A percentile compares a stretch with the other conserved stretches of the same genome.
phyloP scores from a whole-genome alignment of 192 early-diverging fungal genomes.

The Mortierella hygrophila region DNA sequence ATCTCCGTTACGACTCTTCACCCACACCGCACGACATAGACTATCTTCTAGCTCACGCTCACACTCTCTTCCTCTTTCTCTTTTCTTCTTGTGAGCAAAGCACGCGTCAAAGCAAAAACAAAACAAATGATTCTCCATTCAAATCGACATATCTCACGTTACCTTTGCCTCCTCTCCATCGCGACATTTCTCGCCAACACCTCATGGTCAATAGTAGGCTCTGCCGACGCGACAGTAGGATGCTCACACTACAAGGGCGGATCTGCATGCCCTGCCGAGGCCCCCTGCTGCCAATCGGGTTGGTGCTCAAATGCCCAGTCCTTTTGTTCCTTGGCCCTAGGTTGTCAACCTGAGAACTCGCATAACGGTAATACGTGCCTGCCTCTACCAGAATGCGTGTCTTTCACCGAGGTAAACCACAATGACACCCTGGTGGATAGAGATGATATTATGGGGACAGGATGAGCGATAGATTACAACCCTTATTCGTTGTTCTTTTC shows the following conservation, averaged over 20 bases:
- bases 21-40: not conserved
- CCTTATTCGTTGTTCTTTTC: no score
- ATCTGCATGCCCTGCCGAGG: constrained; percentile 56
- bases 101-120: not conserved
- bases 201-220: not conserved
- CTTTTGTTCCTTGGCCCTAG: constrained; percentile 47
- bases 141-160: not conserved
- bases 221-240: constrained; percentile 21
- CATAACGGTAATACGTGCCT: constrained; percentile 36
- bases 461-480: no score
- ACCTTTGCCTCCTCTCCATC: not conserved
- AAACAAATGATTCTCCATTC: not conserved
- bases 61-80: not conserved
- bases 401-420: constrained; percentile 34
- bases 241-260: constrained; percentile 53
- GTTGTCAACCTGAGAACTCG: constrained; percentile 59
- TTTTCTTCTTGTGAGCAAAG: not conserved
- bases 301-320: constrained; percentile 56
- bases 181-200: not conserved
- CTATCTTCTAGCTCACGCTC: not conserved
- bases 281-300: constrained; percentile 60
- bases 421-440: not conserved
- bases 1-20: no score
- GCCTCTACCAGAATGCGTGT: constrained; percentile 35
- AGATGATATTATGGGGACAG: no score